A percentile compares a stretch with the other conserved stretches of the same genome.
These are phyloP conservation scores for Polyplosphaeria fusca DNA, from an alignment of 495 filamentous ascomycete genomes.

Conservation along the genomic window DNA sequence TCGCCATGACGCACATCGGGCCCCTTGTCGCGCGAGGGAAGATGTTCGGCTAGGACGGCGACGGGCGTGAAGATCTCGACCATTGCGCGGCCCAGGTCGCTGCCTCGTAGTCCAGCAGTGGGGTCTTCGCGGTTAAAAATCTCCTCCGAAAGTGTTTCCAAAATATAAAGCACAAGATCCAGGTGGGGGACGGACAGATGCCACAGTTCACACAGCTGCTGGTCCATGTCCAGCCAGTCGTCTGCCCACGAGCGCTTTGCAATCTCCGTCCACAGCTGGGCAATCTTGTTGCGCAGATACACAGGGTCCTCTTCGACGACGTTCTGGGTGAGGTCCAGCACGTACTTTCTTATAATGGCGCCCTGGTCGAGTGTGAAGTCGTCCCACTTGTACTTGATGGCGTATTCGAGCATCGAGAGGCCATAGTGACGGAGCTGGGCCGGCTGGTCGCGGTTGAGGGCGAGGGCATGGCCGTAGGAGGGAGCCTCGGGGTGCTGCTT, in stretches of 20 bases:
- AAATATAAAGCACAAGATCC: conserved; percentile 46
- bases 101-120: conserved; percentile 75
- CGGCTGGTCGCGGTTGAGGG: conserved; percentile 65
- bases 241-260: conserved; percentile 88
- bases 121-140: conserved; percentile 88
- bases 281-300: conserved; percentile 89
- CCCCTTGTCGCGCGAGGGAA: conserved; percentile 62
- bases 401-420: conserved; percentile 82
- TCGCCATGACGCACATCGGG: conserved; percentile 65
- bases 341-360: conserved; percentile 62
- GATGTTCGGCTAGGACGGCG: conserved; percentile 66
- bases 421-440: conserved; percentile 89
- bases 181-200: conserved; percentile 48
- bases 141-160: conserved; percentile 94
- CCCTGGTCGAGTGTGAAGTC: conserved; percentile 64
- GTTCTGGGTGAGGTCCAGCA: conserved; percentile 72
- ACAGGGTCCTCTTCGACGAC: conserved; percentile 69
- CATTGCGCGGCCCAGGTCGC: conserved; percentile 77
- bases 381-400: conserved; percentile 77
- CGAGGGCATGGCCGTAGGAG: conserved; percentile 79
- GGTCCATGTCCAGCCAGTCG: conserved; percentile 95
- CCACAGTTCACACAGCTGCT: conserved; percentile 78
- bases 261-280: conserved; percentile 91
- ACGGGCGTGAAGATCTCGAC: conserved; percentile 89
- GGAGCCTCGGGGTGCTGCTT: conserved; percentile 76